Conservation (phyloP, 2,329 filamentous ascomycete genomes). For the Xylaria arbuscula region DNA sequence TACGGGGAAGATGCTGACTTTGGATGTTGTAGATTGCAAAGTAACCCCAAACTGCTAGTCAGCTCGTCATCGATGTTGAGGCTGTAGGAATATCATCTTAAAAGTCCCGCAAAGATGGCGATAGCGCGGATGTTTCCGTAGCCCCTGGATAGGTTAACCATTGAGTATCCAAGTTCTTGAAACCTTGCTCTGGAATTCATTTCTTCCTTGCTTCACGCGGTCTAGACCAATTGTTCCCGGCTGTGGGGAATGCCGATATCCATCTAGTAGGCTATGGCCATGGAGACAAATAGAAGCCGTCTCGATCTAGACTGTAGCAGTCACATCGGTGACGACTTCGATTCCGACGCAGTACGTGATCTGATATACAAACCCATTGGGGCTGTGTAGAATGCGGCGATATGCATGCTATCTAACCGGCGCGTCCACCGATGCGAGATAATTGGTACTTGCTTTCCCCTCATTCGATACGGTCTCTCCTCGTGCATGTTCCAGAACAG, state of each 20-base stretch:
- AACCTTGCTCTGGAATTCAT: neutral
- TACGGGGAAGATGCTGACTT: slow-evolving; percentile 16
- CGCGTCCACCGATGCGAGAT: neutral
- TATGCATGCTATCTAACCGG: neutral
- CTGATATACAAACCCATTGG: neutral
- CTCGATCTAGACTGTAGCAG: neutral
- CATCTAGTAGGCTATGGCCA: neutral
- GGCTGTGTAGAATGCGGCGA: neutral
- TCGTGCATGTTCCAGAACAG: neutral
- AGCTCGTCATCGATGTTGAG: neutral
- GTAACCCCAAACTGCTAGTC: slow-evolving; percentile 32
- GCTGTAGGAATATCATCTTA: neutral
- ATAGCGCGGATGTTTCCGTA: neutral
- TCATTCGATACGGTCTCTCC: slow-evolving; percentile 9
- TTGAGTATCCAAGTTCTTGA: neutral
- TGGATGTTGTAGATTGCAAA: slow-evolving; percentile 35
- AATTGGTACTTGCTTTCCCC: slow-evolving; percentile 19
- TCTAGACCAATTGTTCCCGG: slow-evolving; percentile 16
- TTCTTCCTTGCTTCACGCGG: neutral
- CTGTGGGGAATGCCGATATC: slow-evolving; percentile 3
- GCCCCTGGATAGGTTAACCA: neutral
- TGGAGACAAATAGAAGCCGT: slow-evolving; percentile 3
- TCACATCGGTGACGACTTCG: neutral
- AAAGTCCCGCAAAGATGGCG: too few species aligned
- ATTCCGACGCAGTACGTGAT: neutral